Conservation (phyloP, 768 basidiomycete species). For the Pisolithus sp. region DNA sequence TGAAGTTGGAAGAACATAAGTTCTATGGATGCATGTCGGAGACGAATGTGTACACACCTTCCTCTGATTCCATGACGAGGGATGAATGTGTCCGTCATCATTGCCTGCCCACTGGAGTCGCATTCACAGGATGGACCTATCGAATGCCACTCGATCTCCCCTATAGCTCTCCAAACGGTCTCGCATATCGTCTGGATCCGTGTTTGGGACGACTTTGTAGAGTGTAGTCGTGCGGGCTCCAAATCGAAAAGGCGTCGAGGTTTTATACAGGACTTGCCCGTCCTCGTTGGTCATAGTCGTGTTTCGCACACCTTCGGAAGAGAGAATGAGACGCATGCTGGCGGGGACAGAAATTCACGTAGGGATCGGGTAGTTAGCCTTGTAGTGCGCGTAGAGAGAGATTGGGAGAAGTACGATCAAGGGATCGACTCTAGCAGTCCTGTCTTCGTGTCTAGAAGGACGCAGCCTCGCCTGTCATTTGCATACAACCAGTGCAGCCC, state of each 20-base stretch:
- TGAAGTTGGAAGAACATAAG: no score
- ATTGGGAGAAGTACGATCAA: no score
- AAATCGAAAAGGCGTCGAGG: conserved; percentile 13
- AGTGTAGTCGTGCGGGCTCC: conserved; percentile 17
- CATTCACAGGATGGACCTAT: conserved; percentile 25
- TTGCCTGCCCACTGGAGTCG: conserved; percentile 21
- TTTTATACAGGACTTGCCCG: conserved; percentile 27
- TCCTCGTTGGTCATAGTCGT: conserved; percentile 16
- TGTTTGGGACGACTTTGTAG: conserved; percentile 19
- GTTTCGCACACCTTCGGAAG: conserved; percentile 18
- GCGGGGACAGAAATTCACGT: not conserved
- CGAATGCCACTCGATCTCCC: conserved; percentile 29
- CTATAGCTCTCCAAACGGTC: conserved; percentile 28
- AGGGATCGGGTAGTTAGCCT: no score
- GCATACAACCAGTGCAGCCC: no score
- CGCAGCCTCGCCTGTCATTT: no score
- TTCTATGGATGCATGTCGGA: not conserved
- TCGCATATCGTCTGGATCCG: conserved; percentile 16
- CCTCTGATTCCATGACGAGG: conserved; percentile 15
- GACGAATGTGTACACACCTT: conserved; percentile 5
- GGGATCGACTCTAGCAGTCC: no score
- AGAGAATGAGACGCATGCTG: conserved; percentile 22
- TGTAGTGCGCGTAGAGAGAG: no score
- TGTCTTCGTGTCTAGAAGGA: no score
- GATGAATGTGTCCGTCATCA: conserved; percentile 21